These are phyloP conservation scores for Backusella australiensis DNA, from an alignment of 192 early-diverging fungal species.

Conservation along the genomic window DNA sequence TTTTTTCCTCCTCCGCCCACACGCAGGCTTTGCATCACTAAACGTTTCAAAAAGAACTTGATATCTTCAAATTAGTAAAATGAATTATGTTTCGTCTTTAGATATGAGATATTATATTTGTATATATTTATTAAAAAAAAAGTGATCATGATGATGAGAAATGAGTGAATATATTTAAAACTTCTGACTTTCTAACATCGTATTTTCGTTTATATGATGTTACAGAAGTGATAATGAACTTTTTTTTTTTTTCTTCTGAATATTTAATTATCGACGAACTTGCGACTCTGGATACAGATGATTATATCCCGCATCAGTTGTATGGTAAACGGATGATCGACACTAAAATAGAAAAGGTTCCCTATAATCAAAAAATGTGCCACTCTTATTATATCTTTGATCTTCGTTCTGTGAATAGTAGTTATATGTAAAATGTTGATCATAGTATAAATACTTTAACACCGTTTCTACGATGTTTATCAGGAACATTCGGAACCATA, in stretches of 20 bases:
- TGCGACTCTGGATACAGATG: neutral
- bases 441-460: neutral
- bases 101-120: neutral
- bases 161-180: neutral
- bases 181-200: neutral
- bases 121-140: neutral
- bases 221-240: neutral
- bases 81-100: slow-evolving; percentile 2
- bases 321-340: neutral
- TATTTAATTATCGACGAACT: neutral
- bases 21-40: slow-evolving; percentile 4
- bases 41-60: slow-evolving; percentile 5
- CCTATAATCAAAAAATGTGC: neutral
- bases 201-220: neutral
- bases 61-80: neutral
- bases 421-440: slow-evolving; percentile 8
- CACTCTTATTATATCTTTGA: neutral
- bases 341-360: neutral
- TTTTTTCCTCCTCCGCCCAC: neutral
- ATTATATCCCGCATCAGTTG: neutral
- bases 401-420: neutral
- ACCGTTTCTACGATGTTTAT: neutral
- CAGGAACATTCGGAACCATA: neutral
- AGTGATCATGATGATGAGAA: neutral
- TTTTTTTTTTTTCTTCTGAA: neutral